Evolutionary conservation across 257 asterid genomes (phyloP), one percentile per base, ranked within the genome.

Genomic region (Schizonepeta tenuifolia): DNA sequence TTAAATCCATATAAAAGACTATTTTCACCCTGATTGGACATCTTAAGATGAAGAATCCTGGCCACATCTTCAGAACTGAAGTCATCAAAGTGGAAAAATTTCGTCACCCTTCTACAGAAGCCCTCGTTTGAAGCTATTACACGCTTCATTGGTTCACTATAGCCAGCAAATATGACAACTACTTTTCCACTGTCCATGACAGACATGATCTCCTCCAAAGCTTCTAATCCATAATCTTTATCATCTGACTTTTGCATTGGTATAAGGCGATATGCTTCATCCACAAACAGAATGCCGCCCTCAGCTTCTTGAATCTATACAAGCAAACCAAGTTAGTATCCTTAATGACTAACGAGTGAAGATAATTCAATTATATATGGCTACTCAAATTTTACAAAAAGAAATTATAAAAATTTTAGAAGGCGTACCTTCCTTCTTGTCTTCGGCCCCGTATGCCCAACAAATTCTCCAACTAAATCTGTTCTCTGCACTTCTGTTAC

Each of bases 401-500:
- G 3, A 49, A 64, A 10, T 28, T 40, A 8, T 12, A 74, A 21
- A 50, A 22, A 22, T 14, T 36, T n/a, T 1, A 3, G 7, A 70
- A 20, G 61, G 28, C 22, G 49, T 74, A 87, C 98, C 93, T 89
- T 91, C 77, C 87, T 82, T 86, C 95, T 82, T 13, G 98, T 91
- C 76, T 88, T 86, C 5, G 91, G 90, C 59, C 96, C 97, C 17
- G 98, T 88, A 73, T 91, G 94, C 69, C 96, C 96, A 17, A n/a
- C 88, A 80, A 84, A 91, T 79, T 86, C 91, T 68, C 96, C 96
- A 71, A 93, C 97, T 77, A 91, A 79, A 81, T 93, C 98, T 5
- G 96, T 91, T 79, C 97, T 86, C 77, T 91, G 98, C 69, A 93
- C 98, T 83, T 93, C 98, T 9, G 94, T 86, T 73, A 93, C 96